Percentiles rank a stretch among this genome's conserved stretches.
phyloP scores from a whole-genome alignment of 148 eudicot species.

The Silene uniflora region DNA sequence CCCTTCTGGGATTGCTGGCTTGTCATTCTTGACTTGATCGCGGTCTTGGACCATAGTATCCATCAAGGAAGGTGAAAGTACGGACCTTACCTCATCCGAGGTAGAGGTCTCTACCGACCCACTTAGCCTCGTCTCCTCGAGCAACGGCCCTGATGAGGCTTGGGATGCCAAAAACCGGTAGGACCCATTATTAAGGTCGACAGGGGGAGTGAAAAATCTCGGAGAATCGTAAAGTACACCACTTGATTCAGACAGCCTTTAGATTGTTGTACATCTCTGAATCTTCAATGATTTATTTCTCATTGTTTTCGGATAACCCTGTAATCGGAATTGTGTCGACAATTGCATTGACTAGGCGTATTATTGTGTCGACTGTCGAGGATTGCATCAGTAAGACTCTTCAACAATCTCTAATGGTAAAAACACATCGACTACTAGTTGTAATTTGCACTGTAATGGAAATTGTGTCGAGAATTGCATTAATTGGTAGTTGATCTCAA shows the following conservation, averaged over 20 bases:
- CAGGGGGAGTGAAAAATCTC: too few species aligned
- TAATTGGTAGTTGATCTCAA: too few species aligned
- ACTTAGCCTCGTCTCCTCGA: conserved; percentile 26
- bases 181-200: conserved; percentile 37
- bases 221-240: too few species aligned
- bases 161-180: conserved; percentile 40
- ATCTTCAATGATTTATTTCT: not conserved
- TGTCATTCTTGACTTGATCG: not conserved
- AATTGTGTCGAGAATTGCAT: too few species aligned
- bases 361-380: not conserved
- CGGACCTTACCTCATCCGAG: conserved; percentile 22
- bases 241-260: conserved; percentile 35
- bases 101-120: conserved; percentile 2
- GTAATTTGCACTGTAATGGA: too few species aligned
- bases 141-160: conserved; percentile 41
- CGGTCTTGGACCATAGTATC: not conserved
- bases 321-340: not conserved
- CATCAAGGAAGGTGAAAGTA: not conserved
- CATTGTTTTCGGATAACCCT: not conserved
- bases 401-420: too few species aligned
- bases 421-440: too few species aligned
- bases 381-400: not conserved
- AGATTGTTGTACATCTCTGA: conserved; percentile 58
- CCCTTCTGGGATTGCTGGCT: conserved; percentile 12
- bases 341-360: not conserved